Conservation (phyloP, 202 grass and related monocot genomes). For the Hordeum pubiflorum region DNA sequence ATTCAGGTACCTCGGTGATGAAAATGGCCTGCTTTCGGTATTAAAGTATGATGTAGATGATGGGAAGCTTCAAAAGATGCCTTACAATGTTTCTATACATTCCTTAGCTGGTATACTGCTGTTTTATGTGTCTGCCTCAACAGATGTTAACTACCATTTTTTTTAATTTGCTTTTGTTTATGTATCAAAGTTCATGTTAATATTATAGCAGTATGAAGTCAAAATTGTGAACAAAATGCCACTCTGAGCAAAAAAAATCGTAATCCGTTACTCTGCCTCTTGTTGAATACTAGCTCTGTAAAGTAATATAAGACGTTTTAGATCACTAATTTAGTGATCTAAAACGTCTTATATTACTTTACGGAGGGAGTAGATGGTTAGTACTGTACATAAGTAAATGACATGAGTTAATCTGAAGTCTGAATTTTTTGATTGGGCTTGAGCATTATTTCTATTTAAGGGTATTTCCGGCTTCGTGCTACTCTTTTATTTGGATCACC, state of each 20-base stretch:
- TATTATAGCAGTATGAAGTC: background rate
- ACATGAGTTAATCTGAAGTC: background rate
- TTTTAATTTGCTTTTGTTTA: slow-evolving; percentile 12
- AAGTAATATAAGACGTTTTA: too few relatives aligned
- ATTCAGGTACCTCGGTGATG: slow-evolving; percentile 92
- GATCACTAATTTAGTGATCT: too few relatives aligned
- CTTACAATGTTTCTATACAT: slow-evolving; percentile 58
- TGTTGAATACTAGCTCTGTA: too few relatives aligned
- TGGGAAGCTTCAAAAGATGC: slow-evolving; percentile 75
- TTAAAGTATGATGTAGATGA: slow-evolving; percentile 78
- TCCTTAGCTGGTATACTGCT: slow-evolving; percentile 45
- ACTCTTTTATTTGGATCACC: background rate
- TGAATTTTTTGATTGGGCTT: background rate
- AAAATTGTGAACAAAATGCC: background rate
- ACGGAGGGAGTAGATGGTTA: too few relatives aligned
- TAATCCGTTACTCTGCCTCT: background rate
- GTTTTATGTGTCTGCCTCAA: background rate
- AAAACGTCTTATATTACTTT: too few relatives aligned
- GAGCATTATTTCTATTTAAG: background rate
- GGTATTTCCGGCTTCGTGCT: background rate
- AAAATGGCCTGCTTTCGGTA: slow-evolving; percentile 84
- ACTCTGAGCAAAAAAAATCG: slow-evolving; percentile 8
- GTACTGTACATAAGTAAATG: background rate
- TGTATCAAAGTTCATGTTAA: background rate
- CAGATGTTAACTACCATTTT: background rate